These are phyloP conservation scores for Candida boidinii DNA, from an alignment of 805 yeast species.

Conservation along the genomic window DNA sequence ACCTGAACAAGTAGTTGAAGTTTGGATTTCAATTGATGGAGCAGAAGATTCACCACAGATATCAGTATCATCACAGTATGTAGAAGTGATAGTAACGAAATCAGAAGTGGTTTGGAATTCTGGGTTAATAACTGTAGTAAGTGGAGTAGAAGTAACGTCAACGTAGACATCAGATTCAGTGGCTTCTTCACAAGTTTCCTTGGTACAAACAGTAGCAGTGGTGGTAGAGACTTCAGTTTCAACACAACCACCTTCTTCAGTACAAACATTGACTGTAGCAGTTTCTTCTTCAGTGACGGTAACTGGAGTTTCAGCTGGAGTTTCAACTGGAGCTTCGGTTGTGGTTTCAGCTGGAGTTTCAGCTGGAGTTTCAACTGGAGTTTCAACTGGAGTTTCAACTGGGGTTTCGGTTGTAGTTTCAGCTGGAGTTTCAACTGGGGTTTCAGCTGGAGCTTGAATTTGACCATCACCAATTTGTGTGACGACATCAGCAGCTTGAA, in stretches of 20 bases:
- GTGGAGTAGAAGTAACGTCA: constrained; percentile 36
- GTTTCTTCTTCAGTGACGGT: neutral
- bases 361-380: constrained; percentile 4
- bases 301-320: constrained; percentile 1
- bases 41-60: constrained; percentile 4
- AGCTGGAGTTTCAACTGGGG: constrained; percentile 2
- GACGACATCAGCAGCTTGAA: constrained; percentile 9
- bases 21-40: constrained; percentile 1
- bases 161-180: constrained; percentile 13
- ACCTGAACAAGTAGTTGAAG: constrained; percentile 3
- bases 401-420: no score
- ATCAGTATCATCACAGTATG: constrained; percentile 11
- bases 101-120: constrained; percentile 26
- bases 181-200: neutral
- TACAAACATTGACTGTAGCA: neutral
- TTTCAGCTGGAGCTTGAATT: constrained; percentile 9
- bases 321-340: constrained; percentile 1
- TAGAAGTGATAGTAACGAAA: constrained; percentile 30
- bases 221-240: constrained; percentile 1
- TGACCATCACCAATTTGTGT: constrained; percentile 17
- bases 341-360: constrained; percentile 4
- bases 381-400: no score
- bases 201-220: constrained; percentile 1
- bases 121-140: constrained; percentile 30
- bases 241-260: neutral